Evolutionary conservation across 495 filamentous ascomycete genomes (phyloP), one percentile per base, ranked within the genome.

Genomic region (Penicillium arizonense): DNA sequence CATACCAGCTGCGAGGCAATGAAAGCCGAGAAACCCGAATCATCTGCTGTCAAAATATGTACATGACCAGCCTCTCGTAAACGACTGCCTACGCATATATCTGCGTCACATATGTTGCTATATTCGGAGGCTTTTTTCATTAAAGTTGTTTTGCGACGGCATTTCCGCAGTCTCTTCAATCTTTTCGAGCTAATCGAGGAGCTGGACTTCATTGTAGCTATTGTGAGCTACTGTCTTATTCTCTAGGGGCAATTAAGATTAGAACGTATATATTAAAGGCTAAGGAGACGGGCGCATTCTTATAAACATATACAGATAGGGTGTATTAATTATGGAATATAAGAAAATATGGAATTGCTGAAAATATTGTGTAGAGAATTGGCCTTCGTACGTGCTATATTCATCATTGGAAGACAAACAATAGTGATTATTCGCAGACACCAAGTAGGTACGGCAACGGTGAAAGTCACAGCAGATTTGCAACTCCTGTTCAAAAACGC

Each of bases 51-150:
- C 23, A 24, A 24, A 24, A 24, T 24, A 2, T 24, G 23, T 24
- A 24, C 23, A 2, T 24, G 23, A 24, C 23, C 3, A 2, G 23
- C 5, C 23, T 24, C 23, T 24, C 23, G 23, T 5, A 24, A 24
- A 24, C 23, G 23, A 24, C 2, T 24, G 23, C 23, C 2, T 24
- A 24, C 23, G 5, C 23, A 24, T 24, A 24, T 5, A 24, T 2
- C 23, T 24, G 23, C 23, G 23, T 24, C 23, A 5, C 23, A 24
- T 5, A 24, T 24, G 3, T 24, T 24, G 23, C 23, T 47, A 42
- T 58, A 58, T 33, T 53, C 45, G 36, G 8, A 53, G 23, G 55
- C 40, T 39, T 58, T 58, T 42, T 45, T 58, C 40, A 58, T 58
- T 3, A 58, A 16, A 36, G 12, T 58, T 45, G 40, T 47, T 46